A percentile compares a stretch with the other conserved stretches of the same genome.
Conservation (phyloP, 306 rosid species). For the Medicago lupulina region DNA sequence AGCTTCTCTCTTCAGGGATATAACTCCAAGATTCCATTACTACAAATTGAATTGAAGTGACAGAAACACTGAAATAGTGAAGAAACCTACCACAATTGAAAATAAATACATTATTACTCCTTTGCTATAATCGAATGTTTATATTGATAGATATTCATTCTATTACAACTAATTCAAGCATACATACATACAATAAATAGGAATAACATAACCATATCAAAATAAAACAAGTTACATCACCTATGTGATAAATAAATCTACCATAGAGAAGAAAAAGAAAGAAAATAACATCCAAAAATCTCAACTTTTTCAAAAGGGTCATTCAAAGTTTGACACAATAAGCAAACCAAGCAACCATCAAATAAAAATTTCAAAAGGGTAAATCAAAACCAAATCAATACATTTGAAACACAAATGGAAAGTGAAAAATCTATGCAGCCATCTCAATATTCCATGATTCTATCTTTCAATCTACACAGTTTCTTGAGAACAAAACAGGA, state of each 20-base stretch:
- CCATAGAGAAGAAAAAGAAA: constrained; percentile 26
- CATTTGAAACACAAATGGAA: constrained; percentile 30
- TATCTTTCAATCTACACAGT: constrained; percentile 39
- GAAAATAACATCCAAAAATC: constrained; percentile 39
- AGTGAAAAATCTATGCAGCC: not conserved
- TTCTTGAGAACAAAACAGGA: constrained; percentile 54
- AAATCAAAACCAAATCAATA: constrained; percentile 32
- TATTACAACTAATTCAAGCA: constrained; percentile 29
- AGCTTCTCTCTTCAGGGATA: constrained; percentile 62
- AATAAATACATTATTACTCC: constrained; percentile 42
- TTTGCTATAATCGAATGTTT: constrained; percentile 34
- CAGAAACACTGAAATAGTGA: constrained; percentile 35
- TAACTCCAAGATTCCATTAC: constrained; percentile 81
- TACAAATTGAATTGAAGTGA: constrained; percentile 37
- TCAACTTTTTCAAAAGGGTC: constrained; percentile 28
- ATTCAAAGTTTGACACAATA: constrained; percentile 17
- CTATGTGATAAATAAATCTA: not conserved
- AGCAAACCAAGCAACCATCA: constrained; percentile 24
- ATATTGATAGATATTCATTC: constrained; percentile 7
- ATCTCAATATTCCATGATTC: constrained; percentile 32
- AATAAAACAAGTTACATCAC: constrained; percentile 27
- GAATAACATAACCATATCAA: constrained; percentile 14
- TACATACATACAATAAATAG: not conserved
- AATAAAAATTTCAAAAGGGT: constrained; percentile 32
- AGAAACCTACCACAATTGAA: constrained; percentile 48